These are phyloP conservation scores for Pestalotiopsis sp. DNA, from an alignment of 2,329 filamentous ascomycete genomes.

Conservation along the genomic window DNA sequence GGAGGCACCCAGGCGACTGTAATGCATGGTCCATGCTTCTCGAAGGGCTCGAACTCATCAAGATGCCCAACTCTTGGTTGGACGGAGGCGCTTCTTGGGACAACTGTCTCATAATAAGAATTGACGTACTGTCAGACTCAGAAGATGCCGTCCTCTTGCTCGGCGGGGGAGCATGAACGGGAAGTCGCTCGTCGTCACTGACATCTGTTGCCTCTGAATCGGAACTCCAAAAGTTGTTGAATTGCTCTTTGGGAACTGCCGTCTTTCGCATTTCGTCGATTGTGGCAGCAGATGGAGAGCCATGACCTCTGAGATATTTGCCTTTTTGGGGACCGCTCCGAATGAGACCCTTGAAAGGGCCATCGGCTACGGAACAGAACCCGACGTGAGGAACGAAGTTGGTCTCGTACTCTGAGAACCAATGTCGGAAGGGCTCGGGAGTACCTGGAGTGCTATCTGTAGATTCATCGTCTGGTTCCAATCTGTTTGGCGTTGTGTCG, in stretches of 20 bases:
- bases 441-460: neutral
- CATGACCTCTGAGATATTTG: slow-evolving; percentile 17
- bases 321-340: slow-evolving; percentile 17
- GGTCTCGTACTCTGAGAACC: neutral
- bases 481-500: neutral
- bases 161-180: neutral
- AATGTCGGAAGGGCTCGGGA: neutral
- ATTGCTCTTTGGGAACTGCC: neutral
- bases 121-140: slow-evolving; percentile 21
- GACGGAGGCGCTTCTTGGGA: slow-evolving; percentile 19
- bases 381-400: neutral
- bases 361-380: slow-evolving; percentile 15
- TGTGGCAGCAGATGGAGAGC: slow-evolving; percentile 16
- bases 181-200: neutral
- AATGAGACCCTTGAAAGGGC: slow-evolving; percentile 25
- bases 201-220: neutral
- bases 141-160: slow-evolving; percentile 13
- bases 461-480: neutral
- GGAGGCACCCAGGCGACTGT: neutral
- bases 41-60: slow-evolving; percentile 23
- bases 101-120: slow-evolving; percentile 21
- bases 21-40: slow-evolving; percentile 1
- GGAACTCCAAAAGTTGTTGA: neutral
- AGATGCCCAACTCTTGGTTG: slow-evolving; percentile 21
- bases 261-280: slow-evolving; percentile 18